Evolutionary conservation across 495 filamentous ascomycete species (phyloP).

Genomic region (Talaromyces stipitatus): DNA sequence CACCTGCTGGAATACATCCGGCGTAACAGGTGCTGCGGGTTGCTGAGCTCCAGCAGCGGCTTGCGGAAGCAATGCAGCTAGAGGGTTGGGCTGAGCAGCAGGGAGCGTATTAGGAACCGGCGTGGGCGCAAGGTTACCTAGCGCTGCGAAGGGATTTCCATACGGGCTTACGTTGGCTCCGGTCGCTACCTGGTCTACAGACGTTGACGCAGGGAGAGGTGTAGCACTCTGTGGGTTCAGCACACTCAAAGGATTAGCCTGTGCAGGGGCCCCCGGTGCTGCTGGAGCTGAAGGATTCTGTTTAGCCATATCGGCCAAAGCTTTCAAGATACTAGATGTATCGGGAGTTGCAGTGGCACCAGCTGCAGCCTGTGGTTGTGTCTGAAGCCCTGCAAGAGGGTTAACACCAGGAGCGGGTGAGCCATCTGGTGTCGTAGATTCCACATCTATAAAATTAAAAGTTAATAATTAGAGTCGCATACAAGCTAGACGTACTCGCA

Average conservation of each 20-base stretch:
- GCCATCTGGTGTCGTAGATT: slow-evolving; percentile 74
- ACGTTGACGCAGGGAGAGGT: slow-evolving; percentile 30
- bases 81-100: slow-evolving; percentile 31
- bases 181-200: slow-evolving; percentile 42
- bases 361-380: slow-evolving; percentile 13
- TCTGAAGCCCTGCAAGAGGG: slow-evolving; percentile 10
- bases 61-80: slow-evolving; percentile 41
- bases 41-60: slow-evolving; percentile 34
- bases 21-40: slow-evolving; percentile 17
- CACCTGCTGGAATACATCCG: slow-evolving; percentile 55
- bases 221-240: slow-evolving; percentile 42
- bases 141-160: slow-evolving; percentile 42
- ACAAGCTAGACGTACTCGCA: neutral
- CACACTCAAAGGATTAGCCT: slow-evolving; percentile 46
- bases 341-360: slow-evolving; percentile 41
- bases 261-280: slow-evolving; percentile 40
- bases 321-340: slow-evolving; percentile 70
- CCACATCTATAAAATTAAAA: slow-evolving; percentile 35
- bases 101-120: slow-evolving; percentile 31
- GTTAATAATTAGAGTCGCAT: neutral
- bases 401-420: slow-evolving; percentile 59
- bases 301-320: slow-evolving; percentile 77
- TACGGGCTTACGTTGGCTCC: slow-evolving; percentile 53
- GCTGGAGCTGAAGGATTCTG: slow-evolving; percentile 62
- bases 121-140: slow-evolving; percentile 32